phyloP scores from a whole-genome alignment of 495 filamentous ascomycete species.

The Daldinia loculata region DNA sequence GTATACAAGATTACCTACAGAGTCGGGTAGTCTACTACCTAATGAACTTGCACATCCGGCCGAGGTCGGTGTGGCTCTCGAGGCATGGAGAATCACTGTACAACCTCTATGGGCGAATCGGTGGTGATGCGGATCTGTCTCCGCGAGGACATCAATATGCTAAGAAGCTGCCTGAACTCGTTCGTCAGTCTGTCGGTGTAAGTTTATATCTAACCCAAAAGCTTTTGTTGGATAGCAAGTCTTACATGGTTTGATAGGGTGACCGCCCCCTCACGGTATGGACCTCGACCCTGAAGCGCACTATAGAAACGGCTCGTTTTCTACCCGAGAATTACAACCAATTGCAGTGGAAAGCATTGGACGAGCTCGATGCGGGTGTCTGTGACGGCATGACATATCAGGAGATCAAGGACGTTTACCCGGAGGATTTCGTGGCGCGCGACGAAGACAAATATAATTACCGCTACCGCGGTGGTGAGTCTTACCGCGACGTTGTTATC shows the following conservation, averaged over 20 bases:
- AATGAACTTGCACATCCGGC: conserved; percentile 97
- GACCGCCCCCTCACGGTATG: conserved; percentile 89
- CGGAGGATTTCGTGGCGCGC: conserved; percentile 91
- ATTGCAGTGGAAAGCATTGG: conserved; percentile 97
- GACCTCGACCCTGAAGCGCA: conserved; percentile 94
- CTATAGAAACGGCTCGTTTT: conserved; percentile 87
- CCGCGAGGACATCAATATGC: conserved; percentile 89
- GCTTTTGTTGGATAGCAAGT: neutral
- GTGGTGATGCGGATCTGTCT: conserved; percentile 88
- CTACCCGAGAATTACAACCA: conserved; percentile 82
- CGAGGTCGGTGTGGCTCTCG: conserved; percentile 97
- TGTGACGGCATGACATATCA: conserved; percentile 95
- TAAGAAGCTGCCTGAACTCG: conserved; percentile 77
- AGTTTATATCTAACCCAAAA: conserved; percentile 35
- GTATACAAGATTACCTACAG: conserved; percentile 95
- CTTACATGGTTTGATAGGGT: conserved; percentile 47
- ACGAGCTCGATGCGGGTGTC: conserved; percentile 95
- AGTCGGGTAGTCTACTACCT: conserved; percentile 96
- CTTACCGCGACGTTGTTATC: conserved; percentile 97
- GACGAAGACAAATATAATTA: conserved; percentile 99
- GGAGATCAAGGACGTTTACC: conserved; percentile 88
- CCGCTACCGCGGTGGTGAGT: conserved; percentile 95
- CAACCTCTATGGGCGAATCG: conserved; percentile 88
- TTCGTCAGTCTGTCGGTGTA: conserved; percentile 80
- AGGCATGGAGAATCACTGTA: conserved; percentile 95